Evolutionary conservation across 2,329 filamentous ascomycete species (phyloP).

Genomic region (Penicillium sp.): DNA sequence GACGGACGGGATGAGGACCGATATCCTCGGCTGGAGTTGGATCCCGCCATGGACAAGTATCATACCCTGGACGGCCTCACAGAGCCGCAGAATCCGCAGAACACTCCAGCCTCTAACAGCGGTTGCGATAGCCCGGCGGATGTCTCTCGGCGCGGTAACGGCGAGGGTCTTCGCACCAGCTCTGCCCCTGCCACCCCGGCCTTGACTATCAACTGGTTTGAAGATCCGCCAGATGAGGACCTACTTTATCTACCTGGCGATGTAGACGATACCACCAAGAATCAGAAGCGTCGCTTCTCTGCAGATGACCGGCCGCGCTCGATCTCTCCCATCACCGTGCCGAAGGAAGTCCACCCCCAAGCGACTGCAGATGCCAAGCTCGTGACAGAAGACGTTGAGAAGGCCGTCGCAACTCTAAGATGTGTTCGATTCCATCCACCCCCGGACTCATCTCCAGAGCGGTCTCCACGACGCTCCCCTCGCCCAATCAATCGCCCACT

Average conservation of each 20-base stretch:
- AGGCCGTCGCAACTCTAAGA: background rate
- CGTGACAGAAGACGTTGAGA: background rate
- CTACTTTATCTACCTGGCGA: background rate
- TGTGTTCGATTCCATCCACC: conserved; percentile 15
- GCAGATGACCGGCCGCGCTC: conserved; percentile 4
- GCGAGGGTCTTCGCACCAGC: conserved; percentile 5
- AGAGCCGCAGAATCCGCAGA: conserved; percentile 17
- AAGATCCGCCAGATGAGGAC: conserved; percentile 5
- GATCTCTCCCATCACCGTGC: background rate
- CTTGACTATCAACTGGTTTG: conserved; percentile 13
- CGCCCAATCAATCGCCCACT: conserved; percentile 1
- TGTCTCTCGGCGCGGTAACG: background rate
- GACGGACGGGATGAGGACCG: background rate
- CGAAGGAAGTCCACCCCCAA: background rate
- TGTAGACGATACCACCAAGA: background rate
- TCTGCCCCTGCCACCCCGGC: conserved; percentile 4
- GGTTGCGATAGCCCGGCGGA: conserved; percentile 5
- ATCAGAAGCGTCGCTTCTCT: conserved; percentile 8
- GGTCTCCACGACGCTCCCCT: background rate
- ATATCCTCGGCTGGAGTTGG: conserved; percentile 18
- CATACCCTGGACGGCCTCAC: conserved; percentile 15
- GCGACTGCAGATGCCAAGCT: background rate
- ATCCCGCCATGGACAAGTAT: conserved; percentile 18
- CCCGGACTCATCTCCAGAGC: background rate
- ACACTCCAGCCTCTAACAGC: conserved; percentile 17